Conservation (phyloP, 352 stramenopile species). For the Elongisporangium senticosum region DNA sequence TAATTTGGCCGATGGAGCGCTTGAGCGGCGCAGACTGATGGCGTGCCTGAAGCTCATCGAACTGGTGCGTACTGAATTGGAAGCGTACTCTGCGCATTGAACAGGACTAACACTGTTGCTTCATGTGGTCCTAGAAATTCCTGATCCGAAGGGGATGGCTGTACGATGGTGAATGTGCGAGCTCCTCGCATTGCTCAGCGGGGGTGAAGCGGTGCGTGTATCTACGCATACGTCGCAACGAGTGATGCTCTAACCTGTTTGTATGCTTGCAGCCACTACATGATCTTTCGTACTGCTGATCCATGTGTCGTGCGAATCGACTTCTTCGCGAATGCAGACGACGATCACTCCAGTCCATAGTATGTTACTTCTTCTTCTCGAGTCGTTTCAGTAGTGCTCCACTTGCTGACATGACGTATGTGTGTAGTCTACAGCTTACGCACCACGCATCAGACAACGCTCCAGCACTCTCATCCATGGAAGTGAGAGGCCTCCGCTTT, state of each 20-base stretch:
- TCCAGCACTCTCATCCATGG: background rate
- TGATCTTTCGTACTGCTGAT: constrained; percentile 59
- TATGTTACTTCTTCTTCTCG: background rate
- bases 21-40: constrained; percentile 28
- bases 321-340: constrained; percentile 43
- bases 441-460: background rate
- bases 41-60: constrained; percentile 76
- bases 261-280: constrained; percentile 46
- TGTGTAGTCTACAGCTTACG: background rate
- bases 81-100: background rate
- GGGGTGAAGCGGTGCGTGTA: constrained; percentile 3
- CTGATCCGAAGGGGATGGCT: constrained; percentile 80
- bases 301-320: constrained; percentile 68
- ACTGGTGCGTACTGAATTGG: background rate
- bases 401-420: background rate
- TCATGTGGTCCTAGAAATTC: constrained; percentile 39
- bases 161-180: constrained; percentile 56
- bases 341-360: background rate
- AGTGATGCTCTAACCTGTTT: background rate
- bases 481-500: background rate
- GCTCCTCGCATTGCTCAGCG: background rate
- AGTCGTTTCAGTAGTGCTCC: too few species aligned
- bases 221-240: background rate
- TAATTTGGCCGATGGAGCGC: constrained; percentile 20
- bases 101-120: background rate